Percentiles rank a stretch among this genome's conserved stretches.
These are phyloP conservation scores for Eutypa lata DNA, from an alignment of 2,329 filamentous ascomycete species.

Conservation along the genomic window DNA sequence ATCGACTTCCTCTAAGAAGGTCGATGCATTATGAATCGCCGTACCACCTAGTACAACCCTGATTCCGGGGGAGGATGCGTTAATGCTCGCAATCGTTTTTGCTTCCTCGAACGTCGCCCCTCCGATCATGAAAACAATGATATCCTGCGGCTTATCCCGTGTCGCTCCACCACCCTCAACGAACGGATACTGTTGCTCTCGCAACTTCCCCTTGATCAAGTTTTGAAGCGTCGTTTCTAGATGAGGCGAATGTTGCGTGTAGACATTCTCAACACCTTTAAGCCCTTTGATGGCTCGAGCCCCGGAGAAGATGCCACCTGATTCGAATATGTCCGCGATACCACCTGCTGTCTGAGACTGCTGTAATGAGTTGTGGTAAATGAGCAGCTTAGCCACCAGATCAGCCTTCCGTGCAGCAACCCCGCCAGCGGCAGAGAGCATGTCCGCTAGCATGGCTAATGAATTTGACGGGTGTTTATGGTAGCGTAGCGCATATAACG, in stretches of 20 bases:
- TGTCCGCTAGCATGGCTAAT: slow-evolving; percentile 79
- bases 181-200: slow-evolving; percentile 87
- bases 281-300: slow-evolving; percentile 89
- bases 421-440: slow-evolving; percentile 80
- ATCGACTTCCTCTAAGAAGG: slow-evolving; percentile 88
- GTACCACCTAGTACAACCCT: slow-evolving; percentile 89
- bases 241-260: slow-evolving; percentile 92
- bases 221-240: slow-evolving; percentile 87
- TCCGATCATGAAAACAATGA: slow-evolving; percentile 91
- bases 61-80: slow-evolving; percentile 84
- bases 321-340: slow-evolving; percentile 89
- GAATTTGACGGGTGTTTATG: slow-evolving; percentile 82
- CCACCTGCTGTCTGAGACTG: slow-evolving; percentile 71
- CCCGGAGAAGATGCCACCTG: slow-evolving; percentile 84
- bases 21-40: slow-evolving; percentile 79
- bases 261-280: slow-evolving; percentile 97
- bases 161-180: slow-evolving; percentile 84
- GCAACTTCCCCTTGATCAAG: slow-evolving; percentile 85
- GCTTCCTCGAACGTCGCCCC: slow-evolving; percentile 96
- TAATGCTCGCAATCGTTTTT: slow-evolving; percentile 92
- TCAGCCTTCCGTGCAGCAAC: slow-evolving; percentile 73
- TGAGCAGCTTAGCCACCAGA: slow-evolving; percentile 76
- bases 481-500: slow-evolving; percentile 93
- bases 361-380: slow-evolving; percentile 84
- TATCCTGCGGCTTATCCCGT: slow-evolving; percentile 92